Conservation (phyloP, 2,329 filamentous ascomycete genomes). For the Neonectria ditissima region DNA sequence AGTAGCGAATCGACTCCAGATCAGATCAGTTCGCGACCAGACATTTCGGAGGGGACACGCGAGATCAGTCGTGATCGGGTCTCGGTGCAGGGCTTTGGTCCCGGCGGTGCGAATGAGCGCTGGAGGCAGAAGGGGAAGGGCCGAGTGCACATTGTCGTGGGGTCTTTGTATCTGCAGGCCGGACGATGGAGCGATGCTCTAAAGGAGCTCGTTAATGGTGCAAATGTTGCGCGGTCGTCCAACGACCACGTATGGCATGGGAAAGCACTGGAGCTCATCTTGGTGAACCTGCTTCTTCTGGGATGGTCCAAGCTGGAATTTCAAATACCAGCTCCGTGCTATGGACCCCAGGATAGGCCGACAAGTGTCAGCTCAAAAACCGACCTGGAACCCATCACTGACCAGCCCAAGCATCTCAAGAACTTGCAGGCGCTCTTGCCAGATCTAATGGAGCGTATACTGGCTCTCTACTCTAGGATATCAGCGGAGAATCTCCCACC, state of each 20-base stretch:
- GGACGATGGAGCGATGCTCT: slow-evolving; percentile 92
- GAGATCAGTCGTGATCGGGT: slow-evolving; percentile 67
- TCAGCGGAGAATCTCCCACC: slow-evolving; percentile 78
- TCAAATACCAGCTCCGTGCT: slow-evolving; percentile 72
- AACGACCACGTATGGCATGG: slow-evolving; percentile 98
- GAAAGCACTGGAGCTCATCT: slow-evolving; percentile 89
- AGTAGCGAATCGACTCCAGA: slow-evolving; percentile 58
- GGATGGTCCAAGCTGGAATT: slow-evolving; percentile 89
- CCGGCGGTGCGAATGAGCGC: slow-evolving; percentile 78
- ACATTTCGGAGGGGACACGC: slow-evolving; percentile 58
- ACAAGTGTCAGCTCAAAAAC: slow-evolving; percentile 51
- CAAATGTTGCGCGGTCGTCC: slow-evolving; percentile 78
- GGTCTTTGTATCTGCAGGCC: slow-evolving; percentile 87
- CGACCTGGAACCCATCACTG: slow-evolving; percentile 50
- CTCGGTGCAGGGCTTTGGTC: slow-evolving; percentile 77
- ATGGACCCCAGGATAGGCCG: slow-evolving; percentile 60
- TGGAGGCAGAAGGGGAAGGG: slow-evolving; percentile 85
- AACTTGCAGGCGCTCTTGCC: slow-evolving; percentile 72
- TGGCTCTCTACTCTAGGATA: slow-evolving; percentile 78
- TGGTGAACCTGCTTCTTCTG: slow-evolving; percentile 84
- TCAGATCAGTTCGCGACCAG: slow-evolving; percentile 51
- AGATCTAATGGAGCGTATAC: slow-evolving; percentile 79
- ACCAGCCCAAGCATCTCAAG: slow-evolving; percentile 65
- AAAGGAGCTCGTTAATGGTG: slow-evolving; percentile 84
- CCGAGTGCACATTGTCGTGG: slow-evolving; percentile 82